A percentile compares a stretch with the other conserved stretches of the same genome.
Conservation (phyloP, 75 land plant genomes). For the Picea sitchensis region DNA sequence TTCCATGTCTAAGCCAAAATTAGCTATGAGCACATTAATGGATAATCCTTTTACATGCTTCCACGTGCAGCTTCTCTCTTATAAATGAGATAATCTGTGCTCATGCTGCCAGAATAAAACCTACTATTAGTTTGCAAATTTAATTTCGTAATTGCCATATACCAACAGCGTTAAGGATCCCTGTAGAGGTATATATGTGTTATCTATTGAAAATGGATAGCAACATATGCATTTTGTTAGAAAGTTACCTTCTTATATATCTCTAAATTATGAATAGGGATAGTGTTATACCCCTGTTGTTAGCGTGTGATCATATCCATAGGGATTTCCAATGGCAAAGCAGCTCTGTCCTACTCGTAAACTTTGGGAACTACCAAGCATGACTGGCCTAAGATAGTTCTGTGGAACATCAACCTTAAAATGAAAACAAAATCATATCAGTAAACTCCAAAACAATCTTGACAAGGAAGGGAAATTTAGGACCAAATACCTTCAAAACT, state of each 20-base stretch:
- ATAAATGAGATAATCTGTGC: neutral
- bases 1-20: neutral
- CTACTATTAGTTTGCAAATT: neutral
- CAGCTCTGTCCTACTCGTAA: constrained; percentile 91
- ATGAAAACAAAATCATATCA: constrained; percentile 2
- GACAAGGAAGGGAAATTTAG: no score
- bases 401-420: constrained; percentile 75
- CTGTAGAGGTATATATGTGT: neutral
- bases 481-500: constrained; percentile 77
- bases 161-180: neutral
- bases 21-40: neutral
- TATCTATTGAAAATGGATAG: neutral
- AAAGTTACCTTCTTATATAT: neutral
- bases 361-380: constrained; percentile 69
- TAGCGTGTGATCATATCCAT: constrained; percentile 85
- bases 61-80: neutral
- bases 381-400: constrained; percentile 50
- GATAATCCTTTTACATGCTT: neutral
- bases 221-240: neutral
- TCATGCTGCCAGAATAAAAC: neutral
- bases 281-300: constrained; percentile 77
- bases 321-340: constrained; percentile 95
- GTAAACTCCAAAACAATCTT: neutral
- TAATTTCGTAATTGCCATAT: neutral
- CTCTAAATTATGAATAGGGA: neutral